Base-by-base conservation (phyloP, 164 flowering plant genomes). In the Nymphaea thermarum region DNA sequence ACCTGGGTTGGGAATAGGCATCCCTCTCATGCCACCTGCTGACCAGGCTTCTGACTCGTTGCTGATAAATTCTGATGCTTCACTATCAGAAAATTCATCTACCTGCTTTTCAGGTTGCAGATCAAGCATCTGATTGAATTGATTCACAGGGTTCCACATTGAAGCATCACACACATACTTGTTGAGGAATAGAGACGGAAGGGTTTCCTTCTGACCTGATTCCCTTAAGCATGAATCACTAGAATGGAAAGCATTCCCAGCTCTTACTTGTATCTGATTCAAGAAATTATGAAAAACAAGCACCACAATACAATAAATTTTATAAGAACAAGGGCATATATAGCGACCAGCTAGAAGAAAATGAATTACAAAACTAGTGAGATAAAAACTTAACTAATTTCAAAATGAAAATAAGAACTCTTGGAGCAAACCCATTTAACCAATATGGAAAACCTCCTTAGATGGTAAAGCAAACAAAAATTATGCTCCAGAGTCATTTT, bases 1-100 rank as follows among this genome's bases (percentile, higher is more conserved):
- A 62, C 42, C 4, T 3, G 64, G 8, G 10, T 12, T 62, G 64
- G 64, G 0, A 62, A 17, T 11, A 8, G 17, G 17, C 64, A 6
- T 62, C 3, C 55, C 2, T 2, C 16, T 61, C 36, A 61, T 61
- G 42, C 64, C 64, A 62, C 42, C 10, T 17, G 10, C n/a, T 62
- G 64, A 62, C 64, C 64, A 62, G 42, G 7, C 4, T 41, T 41
- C 64, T 17, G 36, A 62, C 3, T 17, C 42, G 4, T 62, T 62
- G 64, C 64, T 41, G 42, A 62, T 41, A 62, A 62, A 62, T 62
- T 62, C 64, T 62, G 64, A 62, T 62, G 42, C 64, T 62, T 62
- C 64, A 62, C 64, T 62, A 17, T 62, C 64, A 62, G 64, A 62
- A 62, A 10, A 17, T 4, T 41, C 64, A 62, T 62, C 64, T 5